Base-by-base conservation (phyloP, 1,284 basidiomycete species). In the Vanrija sp. region DNA sequence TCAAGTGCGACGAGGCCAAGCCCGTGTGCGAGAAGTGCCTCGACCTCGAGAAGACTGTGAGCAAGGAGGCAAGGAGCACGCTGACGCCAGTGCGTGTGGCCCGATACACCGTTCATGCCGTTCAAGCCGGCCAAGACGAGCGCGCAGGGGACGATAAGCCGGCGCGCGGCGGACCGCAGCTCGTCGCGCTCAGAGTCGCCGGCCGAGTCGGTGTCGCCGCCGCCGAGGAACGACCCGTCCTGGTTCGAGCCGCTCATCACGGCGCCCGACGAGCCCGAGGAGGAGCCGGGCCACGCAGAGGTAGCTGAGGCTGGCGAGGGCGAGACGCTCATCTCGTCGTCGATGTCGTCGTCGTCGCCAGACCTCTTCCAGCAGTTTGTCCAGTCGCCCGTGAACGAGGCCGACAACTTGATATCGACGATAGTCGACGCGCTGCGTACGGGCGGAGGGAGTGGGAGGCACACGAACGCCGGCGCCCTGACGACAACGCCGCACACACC, bases 1-100 rank as follows among this genome's bases (percentile, higher is more conserved):
- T 59, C 44, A 59, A 56, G 43, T 59, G 57, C 46, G 57, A 59
- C 45, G 57, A 59, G 45, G 27, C 39, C 20, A 45, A 45, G 18
- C 42, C 53, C 22, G 45, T 49, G 31, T 44, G 45, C 31, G 23
- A 24, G 44, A 20, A 9, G 44, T 20, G 27, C 27, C 44, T 10
- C 27, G 44, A 16, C 44, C 8, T 10, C 2, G 42, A 24, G 16
- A n/a, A 31, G 24, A 27, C 16, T 20, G 31, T 14, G 44, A 31
- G n/a, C 7, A n/a, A n/a, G 16, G 35, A 4, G 43, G 12, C 25
- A 2, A 15, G 24, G 24, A 16, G n/a, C 8, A n/a, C 24, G 31
- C 44, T 36, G 27, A 45, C 31, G 7, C 4, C 16, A 48, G 47
- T 48, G 47, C 38, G 38, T 41, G 25, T 48, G 47, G 47, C 47